phyloP scores from a whole-genome alignment of 202 grass and related monocot genomes.

The Panicum virgatum region DNA sequence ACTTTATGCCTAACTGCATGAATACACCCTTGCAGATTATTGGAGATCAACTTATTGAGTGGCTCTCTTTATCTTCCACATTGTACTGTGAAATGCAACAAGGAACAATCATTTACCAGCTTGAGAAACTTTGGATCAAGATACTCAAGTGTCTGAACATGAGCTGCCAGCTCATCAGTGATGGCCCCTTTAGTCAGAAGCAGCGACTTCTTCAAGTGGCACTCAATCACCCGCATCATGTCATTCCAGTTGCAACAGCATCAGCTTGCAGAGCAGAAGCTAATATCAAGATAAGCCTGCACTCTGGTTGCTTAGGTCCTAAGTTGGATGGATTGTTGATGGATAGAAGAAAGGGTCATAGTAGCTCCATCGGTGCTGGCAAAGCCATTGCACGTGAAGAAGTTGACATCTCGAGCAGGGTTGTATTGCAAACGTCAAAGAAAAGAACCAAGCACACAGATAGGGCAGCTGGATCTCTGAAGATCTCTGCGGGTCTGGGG shows the following conservation, averaged over 20 bases:
- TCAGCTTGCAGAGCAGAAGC: slow-evolving; percentile 32
- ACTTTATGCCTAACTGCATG: slow-evolving; percentile 1
- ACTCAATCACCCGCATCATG: slow-evolving; percentile 38
- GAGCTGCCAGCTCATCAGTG: slow-evolving; percentile 42
- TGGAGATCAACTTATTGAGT: slow-evolving; percentile 57
- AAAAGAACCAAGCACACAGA: not conserved
- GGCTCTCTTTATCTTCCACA: slow-evolving; percentile 42
- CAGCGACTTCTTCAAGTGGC: slow-evolving; percentile 53
- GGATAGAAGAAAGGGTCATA: slow-evolving; percentile 11
- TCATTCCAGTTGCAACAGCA: slow-evolving; percentile 49
- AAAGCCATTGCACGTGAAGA: slow-evolving; percentile 1
- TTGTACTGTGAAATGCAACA: slow-evolving; percentile 34
- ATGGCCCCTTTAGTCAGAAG: slow-evolving; percentile 41
- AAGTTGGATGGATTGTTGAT: slow-evolving; percentile 28
- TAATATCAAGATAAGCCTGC: not conserved
- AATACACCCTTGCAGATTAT: slow-evolving; percentile 44
- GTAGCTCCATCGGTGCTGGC: not conserved
- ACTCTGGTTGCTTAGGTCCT: not conserved
- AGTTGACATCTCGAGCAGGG: not conserved
- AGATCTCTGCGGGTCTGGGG: slow-evolving; percentile 40
- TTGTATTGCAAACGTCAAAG: not conserved
- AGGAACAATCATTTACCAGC: slow-evolving; percentile 43
- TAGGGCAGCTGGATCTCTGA: slow-evolving; percentile 34
- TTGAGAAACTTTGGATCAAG: slow-evolving; percentile 57
- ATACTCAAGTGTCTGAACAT: slow-evolving; percentile 44